Base-by-base conservation (phyloP, 1,284 basidiomycete species). In the Paramarasmius palmivorus region DNA sequence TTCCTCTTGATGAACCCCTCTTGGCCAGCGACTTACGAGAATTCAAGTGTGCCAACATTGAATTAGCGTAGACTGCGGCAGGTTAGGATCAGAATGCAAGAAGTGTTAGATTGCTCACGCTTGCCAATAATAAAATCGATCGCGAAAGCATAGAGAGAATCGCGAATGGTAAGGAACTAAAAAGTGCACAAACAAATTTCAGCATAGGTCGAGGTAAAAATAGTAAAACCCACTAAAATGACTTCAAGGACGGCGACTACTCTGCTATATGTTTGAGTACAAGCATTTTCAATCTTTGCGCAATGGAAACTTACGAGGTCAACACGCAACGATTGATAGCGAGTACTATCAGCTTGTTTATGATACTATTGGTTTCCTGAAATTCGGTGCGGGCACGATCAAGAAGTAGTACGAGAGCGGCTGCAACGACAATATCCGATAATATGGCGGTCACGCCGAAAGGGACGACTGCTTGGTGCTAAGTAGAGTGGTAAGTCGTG, bases 61-160 rank as follows among this genome's bases (percentile, higher is more conserved):
- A 77, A 56, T 77, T 78, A 10, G 71, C 73, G 37, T 75, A 78
- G 19, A 77, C 76, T 78, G 47, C 42, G 37, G 32, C 32, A 14
- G 37, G 26, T n/a, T 14, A 38, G 10, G 19, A 6, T 37, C 34
- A 5, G 22, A 20, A 23, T 22, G 10, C 2, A 42, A 35, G 9
- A 52, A 49, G 20, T 10, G 34, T 7, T 34, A 37, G 59, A 20
- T 23, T 29, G 20, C 70, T 41, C 59, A 75, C 76, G 58, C 68
- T 77, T 78, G 52, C 76, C 76, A 48, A 77, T 73, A n/a, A 76
- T 62, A 52, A 79, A 77, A 57, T 78, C 76, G 49, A 77, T 67
- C 4, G 75, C 74, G 52, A 76, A 68, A 9, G 68, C 67, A 55
- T 73, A 79, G 35, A 76, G 73, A 2, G 74, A 70, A 37, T 70